phyloP scores from a whole-genome alignment of 1,284 basidiomycete genomes.

The Volvariella surrecta region DNA sequence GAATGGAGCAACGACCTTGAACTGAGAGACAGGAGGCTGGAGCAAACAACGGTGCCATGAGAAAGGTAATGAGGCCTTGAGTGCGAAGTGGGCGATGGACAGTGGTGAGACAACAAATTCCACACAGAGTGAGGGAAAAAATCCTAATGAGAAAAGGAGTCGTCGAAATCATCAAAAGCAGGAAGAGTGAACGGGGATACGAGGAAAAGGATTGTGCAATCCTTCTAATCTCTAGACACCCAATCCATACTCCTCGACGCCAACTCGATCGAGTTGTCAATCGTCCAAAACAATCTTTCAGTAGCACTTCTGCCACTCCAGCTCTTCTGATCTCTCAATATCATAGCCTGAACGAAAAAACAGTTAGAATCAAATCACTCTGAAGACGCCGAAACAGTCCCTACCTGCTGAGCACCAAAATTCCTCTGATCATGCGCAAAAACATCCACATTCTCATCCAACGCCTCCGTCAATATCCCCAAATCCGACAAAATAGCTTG shows the following conservation, averaged over 20 bases:
- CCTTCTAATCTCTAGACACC: slow-evolving; percentile 63
- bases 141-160: background rate
- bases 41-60: no score
- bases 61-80: no score
- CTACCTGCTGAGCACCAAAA: slow-evolving; percentile 87
- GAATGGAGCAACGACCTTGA: no score
- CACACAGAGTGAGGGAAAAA: background rate
- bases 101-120: no score
- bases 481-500: slow-evolving; percentile 80
- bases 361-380: slow-evolving; percentile 3
- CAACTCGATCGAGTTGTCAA: slow-evolving; percentile 78
- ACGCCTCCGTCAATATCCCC: slow-evolving; percentile 74
- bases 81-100: no score
- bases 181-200: slow-evolving; percentile 6
- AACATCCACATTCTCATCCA: slow-evolving; percentile 83
- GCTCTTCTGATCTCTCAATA: slow-evolving; percentile 85
- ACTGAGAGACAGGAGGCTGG: no score
- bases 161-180: slow-evolving; percentile 4
- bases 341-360: slow-evolving; percentile 63
- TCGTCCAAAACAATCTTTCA: slow-evolving; percentile 84
- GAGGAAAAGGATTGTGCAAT: slow-evolving; percentile 9
- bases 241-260: slow-evolving; percentile 76
- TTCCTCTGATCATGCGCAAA: slow-evolving; percentile 88
- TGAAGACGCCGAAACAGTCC: slow-evolving; percentile 14
- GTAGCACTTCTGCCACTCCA: slow-evolving; percentile 86